Evolutionary conservation across 2,329 filamentous ascomycete genomes (phyloP), one percentile per base, ranked within the genome.

Genomic region (Colletotrichum sp.): DNA sequence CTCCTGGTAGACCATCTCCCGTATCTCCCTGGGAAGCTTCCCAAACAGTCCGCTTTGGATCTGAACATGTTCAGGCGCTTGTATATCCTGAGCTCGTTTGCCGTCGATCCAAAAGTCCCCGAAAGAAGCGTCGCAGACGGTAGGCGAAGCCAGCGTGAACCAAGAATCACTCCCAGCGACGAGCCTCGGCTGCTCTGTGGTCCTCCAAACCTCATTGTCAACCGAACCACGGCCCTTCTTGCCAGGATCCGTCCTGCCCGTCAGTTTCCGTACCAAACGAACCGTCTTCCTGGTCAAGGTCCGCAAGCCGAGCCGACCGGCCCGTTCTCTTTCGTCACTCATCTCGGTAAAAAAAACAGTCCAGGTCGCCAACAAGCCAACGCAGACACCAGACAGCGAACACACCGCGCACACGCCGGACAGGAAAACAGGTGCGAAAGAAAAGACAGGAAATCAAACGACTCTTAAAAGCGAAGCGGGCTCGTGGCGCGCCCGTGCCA

Each of bases 1-100:
- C 64, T 75, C 64, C 57, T 30, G 64, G 13, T 52, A 73, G 30
- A 75, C 48, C 44, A 75, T 68, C 48, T 75, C 73, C 9, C 73
- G 70, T 4, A 75, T 55, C 57, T 75, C 73, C 8, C 30, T 26
- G 1, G 73, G 69, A 7, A 75, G 70, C 64, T 15, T 68, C 4
- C 36, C 72, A 12, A 75, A 68, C 22, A 75, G 22, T 6, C 9
- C n/a, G 44, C 64, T 36, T 6, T 57, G 62, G 1, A 67, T 16
- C 26, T 68, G 59, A 8, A 26, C 24, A 24, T 60, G 9, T 15
- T 30, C 26, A 13, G 63, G 24, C n/a, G 6, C 8, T 18, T 6
- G 36, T 2, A 15, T 3, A 18, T 32, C 18, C 1, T 15, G 30
- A 2, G 12, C 3, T 8, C 13, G 18, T 7, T 26, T 15, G 30